Evolutionary conservation across 208 protist species (phyloP).

Genomic region (Angomonas deanei): DNA sequence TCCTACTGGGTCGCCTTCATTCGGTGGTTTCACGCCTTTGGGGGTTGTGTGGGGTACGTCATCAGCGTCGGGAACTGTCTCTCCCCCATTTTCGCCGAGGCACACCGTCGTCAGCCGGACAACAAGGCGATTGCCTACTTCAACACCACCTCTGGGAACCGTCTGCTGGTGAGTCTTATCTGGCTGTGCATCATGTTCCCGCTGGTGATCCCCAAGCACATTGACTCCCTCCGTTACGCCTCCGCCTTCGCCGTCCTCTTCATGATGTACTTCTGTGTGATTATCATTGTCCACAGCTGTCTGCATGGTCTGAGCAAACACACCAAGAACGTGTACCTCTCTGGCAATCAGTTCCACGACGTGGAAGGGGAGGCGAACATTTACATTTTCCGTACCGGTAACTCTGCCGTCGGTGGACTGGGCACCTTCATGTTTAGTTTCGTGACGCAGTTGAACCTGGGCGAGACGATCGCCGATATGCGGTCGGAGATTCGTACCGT

Average conservation of each 20-base stretch:
- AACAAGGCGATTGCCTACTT: constrained; percentile 21
- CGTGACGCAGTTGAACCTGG: constrained; percentile 48
- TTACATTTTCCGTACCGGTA: constrained; percentile 18
- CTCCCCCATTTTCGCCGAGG: constrained; percentile 18
- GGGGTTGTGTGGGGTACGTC: constrained; percentile 25
- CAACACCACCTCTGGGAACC: constrained; percentile 12
- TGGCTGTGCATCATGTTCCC: constrained; percentile 53
- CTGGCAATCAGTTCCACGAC: neutral
- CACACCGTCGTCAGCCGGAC: constrained; percentile 6
- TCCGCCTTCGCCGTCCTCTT: constrained; percentile 37
- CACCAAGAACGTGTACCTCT: neutral
- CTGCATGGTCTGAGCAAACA: constrained; percentile 24
- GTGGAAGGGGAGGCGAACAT: constrained; percentile 1
- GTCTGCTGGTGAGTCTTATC: constrained; percentile 17
- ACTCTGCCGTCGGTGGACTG: constrained; percentile 22
- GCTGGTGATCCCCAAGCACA: constrained; percentile 31
- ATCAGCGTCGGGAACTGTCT: constrained; percentile 31
- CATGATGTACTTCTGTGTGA: constrained; percentile 44
- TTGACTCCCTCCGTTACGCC: constrained; percentile 63
- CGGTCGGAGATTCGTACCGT: constrained; percentile 13
- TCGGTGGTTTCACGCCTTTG: constrained; percentile 25
- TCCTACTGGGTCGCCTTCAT: constrained; percentile 35
- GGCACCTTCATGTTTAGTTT: constrained; percentile 54
- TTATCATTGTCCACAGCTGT: constrained; percentile 37
- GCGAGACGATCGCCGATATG: constrained; percentile 43